Conservation (phyloP, 2,329 filamentous ascomycete genomes). For the Thelonectria rubi region DNA sequence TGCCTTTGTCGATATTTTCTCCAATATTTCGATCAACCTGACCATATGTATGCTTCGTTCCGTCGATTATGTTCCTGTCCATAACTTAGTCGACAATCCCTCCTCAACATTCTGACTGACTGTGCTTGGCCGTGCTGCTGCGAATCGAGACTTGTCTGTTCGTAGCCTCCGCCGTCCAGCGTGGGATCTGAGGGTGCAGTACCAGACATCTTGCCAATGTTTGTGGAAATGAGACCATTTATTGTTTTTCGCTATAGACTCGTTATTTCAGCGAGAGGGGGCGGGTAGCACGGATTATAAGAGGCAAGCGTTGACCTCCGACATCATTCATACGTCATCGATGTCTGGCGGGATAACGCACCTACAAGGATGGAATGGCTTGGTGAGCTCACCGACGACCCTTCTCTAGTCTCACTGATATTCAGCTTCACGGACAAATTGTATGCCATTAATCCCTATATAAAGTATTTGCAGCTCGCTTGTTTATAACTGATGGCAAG, state of each 20-base stretch:
- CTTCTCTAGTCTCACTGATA: too few species aligned
- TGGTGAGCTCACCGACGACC: too few species aligned
- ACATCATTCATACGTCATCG: not conserved
- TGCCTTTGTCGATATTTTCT: not conserved
- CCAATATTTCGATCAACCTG: not conserved
- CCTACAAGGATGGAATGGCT: too few species aligned
- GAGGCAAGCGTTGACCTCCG: not conserved
- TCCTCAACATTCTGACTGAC: not conserved
- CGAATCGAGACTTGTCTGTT: not conserved
- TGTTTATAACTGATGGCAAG: too few species aligned
- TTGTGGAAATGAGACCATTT: not conserved
- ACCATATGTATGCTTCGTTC: not conserved
- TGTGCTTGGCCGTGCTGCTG: not conserved
- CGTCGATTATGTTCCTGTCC: not conserved
- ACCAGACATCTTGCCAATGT: not conserved
- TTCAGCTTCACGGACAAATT: too few species aligned
- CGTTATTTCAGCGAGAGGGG: too few species aligned
- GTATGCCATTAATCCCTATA: too few species aligned
- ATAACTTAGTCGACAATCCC: not conserved
- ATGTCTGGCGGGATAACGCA: not conserved
- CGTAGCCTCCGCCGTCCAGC: not conserved
- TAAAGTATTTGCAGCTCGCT: too few species aligned
- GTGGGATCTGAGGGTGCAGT: not conserved
- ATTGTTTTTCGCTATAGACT: not conserved
- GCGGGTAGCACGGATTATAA: not conserved